Evolutionary conservation across 768 basidiomycete species (phyloP).

Genomic region (Suillus tomentosus): DNA sequence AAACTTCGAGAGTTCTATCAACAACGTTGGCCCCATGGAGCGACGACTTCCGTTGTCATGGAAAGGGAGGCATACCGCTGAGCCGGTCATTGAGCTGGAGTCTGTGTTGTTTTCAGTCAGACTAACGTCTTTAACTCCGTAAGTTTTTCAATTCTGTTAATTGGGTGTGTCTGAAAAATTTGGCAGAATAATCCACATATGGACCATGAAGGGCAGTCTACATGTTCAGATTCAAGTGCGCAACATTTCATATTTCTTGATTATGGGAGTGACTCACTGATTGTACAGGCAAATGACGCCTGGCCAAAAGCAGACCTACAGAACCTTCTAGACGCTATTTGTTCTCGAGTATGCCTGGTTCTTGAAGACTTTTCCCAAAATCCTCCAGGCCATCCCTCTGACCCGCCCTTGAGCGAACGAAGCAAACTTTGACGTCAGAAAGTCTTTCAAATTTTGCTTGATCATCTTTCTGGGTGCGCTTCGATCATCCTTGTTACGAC

Average conservation of each 20-base stretch:
- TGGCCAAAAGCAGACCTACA: constrained; percentile 3
- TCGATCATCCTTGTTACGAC: not conserved
- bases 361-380: constrained; percentile 6
- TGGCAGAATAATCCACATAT: constrained; percentile 1
- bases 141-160: not conserved
- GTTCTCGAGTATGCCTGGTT: not conserved
- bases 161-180: not conserved
- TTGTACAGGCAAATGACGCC: constrained; percentile 1
- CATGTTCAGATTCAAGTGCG: constrained; percentile 7
- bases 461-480: not conserved
- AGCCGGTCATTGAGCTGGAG: not conserved
- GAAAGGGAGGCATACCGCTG: not conserved
- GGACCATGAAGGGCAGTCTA: constrained; percentile 4
- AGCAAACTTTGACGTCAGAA: constrained; percentile 1
- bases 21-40: constrained; percentile 7
- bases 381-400: not conserved
- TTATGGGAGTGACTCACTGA: not conserved
- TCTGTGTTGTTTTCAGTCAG: constrained; percentile 2
- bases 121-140: constrained; percentile 3
- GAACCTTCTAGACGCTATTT: not conserved
- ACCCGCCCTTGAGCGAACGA: not conserved
- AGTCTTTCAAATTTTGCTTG: not conserved
- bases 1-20: not conserved
- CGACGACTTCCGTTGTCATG: constrained; percentile 2
- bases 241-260: not conserved